Evolutionary conservation across 2,329 filamentous ascomycete species (phyloP).

Genomic region (Sclerotinia sclerotiorum): DNA sequence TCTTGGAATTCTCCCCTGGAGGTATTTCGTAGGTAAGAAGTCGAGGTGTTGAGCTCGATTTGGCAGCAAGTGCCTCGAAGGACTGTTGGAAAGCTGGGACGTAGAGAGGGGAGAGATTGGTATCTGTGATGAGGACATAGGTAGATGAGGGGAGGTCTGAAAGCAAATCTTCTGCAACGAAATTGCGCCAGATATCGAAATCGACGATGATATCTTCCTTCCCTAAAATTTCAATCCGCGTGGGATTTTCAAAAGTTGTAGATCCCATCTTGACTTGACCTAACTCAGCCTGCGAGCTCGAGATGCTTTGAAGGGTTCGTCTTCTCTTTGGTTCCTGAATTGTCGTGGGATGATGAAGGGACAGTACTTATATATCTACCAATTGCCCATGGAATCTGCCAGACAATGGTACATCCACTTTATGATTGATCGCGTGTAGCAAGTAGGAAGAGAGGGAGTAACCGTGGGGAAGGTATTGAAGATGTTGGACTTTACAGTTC

Average conservation of each 20-base stretch:
- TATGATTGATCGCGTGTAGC: not conserved
- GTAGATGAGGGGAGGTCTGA: slow-evolving; percentile 78
- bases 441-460: not conserved
- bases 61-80: slow-evolving; percentile 53
- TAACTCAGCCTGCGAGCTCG: not conserved
- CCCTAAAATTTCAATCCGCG: slow-evolving; percentile 76
- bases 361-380: slow-evolving; percentile 1
- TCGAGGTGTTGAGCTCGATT: slow-evolving; percentile 53
- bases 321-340: not conserved
- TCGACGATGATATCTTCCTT: slow-evolving; percentile 90
- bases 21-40: slow-evolving; percentile 84
- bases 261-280: slow-evolving; percentile 33
- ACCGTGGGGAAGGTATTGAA: not conserved
- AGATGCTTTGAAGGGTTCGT: not conserved
- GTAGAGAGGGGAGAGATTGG: slow-evolving; percentile 81
- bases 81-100: slow-evolving; percentile 70
- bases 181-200: slow-evolving; percentile 83
- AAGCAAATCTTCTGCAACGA: slow-evolving; percentile 79
- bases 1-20: slow-evolving; percentile 92
- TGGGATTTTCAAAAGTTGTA: slow-evolving; percentile 43
- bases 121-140: slow-evolving; percentile 95
- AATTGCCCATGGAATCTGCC: slow-evolving; percentile 10
- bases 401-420: not conserved
- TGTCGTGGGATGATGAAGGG: not conserved
- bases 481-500: not conserved